Evolutionary conservation across 2,329 filamentous ascomycete species (phyloP), one percentile per base, ranked within the genome.

Genomic region (Alternaria ventricosa): DNA sequence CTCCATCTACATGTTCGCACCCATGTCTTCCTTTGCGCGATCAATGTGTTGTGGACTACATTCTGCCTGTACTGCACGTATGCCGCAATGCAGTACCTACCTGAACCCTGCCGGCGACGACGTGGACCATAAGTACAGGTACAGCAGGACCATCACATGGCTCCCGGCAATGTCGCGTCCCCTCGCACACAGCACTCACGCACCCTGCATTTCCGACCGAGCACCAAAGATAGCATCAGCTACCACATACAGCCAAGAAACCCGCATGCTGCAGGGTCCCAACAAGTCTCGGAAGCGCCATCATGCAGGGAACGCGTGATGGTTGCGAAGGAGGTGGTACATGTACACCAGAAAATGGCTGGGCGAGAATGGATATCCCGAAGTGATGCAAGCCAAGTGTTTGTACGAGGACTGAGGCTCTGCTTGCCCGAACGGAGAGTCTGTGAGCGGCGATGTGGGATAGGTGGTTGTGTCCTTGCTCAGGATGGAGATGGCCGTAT

Each of bases 31-130:
- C 8, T 6, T 33, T 22, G 28, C 12, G 28, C n/a, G 18, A 22
- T n/a, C 18, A 9, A 36, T 11, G 20, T 22, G 10, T 7, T 23
- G n/a, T 33, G 18, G 28, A 25, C 64, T 53, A 77, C 3, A 30
- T 11, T 12, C 1, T 30, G 11, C 28, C 5, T 30, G 28, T 12
- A 30, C 28, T 12, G 28, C 28, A 30, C 28, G 28, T 30, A 30
- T 30, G 2, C 12, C 28, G 28, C 28, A 13, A 30, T 13, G 28
- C 28, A 30, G 28, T 13, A 30, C 28, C 28, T 13, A 30, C 28
- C 28, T 30, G 12, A 30, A 7, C 12, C 28, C 28, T 30, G 28
- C 28, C 28, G 12, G 6, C 28, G 5, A 30, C 11, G 28, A 30
- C 28, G 28, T 30, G 28, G 28, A 13, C 28, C 2, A 2, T 30